Percentiles rank a stretch among this genome's conserved stretches.
Conservation (phyloP, 345 rosid species). For the Kandelia obovata region DNA sequence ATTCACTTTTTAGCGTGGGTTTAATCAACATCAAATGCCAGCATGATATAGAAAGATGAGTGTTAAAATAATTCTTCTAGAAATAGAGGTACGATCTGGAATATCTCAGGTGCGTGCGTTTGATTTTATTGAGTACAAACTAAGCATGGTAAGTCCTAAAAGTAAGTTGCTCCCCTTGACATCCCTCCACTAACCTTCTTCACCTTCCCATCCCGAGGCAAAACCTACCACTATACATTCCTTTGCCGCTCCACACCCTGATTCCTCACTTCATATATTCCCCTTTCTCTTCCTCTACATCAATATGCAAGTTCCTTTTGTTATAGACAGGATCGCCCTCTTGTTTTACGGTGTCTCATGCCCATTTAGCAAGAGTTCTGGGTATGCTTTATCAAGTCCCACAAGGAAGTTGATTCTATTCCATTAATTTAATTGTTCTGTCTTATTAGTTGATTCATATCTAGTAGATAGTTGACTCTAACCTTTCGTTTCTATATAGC, state of each 20-base stretch:
- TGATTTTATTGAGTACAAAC: conserved; percentile 43
- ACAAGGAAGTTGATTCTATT: too few species aligned
- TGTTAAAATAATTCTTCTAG: conserved; percentile 11
- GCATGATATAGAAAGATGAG: conserved; percentile 25
- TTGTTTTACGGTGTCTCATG: too few species aligned
- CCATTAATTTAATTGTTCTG: too few species aligned
- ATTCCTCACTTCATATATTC: conserved; percentile 9
- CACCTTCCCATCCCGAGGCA: conserved; percentile 65
- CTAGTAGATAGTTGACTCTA: too few species aligned
- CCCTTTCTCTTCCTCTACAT: not conserved
- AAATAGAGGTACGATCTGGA: conserved; percentile 21
- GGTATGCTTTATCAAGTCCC: too few species aligned
- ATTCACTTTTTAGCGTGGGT: conserved; percentile 19
- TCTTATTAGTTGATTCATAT: too few species aligned
- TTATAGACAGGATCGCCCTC: too few species aligned
- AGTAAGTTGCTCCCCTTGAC: conserved; percentile 45
- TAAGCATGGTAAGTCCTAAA: conserved; percentile 63
- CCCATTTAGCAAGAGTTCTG: too few species aligned
- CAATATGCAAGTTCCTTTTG: too few species aligned
- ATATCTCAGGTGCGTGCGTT: conserved; percentile 52
- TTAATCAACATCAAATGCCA: conserved; percentile 17
- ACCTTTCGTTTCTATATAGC: too few species aligned
- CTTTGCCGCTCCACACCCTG: conserved; percentile 19
- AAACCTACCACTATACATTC: conserved; percentile 26
- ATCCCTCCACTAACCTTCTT: conserved; percentile 68